Evolutionary conservation across 208 protist species (phyloP).

Genomic region (Trypanosoma platydactyli): DNA sequence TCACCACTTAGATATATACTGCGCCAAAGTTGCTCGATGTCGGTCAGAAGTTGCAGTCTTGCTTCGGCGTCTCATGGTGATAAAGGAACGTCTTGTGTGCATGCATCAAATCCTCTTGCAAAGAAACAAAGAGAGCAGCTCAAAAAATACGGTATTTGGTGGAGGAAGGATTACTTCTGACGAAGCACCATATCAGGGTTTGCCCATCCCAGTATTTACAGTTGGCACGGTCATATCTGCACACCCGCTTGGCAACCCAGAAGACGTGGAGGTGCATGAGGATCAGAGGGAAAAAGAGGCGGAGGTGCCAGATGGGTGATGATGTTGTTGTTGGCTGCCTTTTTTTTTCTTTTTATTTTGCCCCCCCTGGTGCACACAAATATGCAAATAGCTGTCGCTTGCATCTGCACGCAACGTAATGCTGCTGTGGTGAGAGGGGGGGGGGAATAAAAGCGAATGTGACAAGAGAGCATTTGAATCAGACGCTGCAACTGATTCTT

Average conservation of each 20-base stretch:
- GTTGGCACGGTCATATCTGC: neutral
- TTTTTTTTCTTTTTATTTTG: too few relatives aligned
- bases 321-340: too few relatives aligned
- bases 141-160: neutral
- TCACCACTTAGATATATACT: constrained; percentile 7
- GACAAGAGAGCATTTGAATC: too few relatives aligned
- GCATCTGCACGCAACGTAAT: too few relatives aligned
- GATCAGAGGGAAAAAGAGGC: too few relatives aligned
- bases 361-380: too few relatives aligned
- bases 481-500: too few relatives aligned
- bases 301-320: too few relatives aligned
- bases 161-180: neutral
- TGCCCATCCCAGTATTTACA: neutral
- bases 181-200: neutral
- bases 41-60: constrained; percentile 12
- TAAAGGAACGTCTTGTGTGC: constrained; percentile 6
- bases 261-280: neutral
- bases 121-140: neutral
- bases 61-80: constrained; percentile 8
- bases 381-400: too few relatives aligned
- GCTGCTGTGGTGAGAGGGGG: too few relatives aligned
- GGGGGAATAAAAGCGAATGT: too few relatives aligned
- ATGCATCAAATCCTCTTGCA: neutral
- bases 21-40: constrained; percentile 9
- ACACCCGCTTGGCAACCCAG: neutral